Base-by-base conservation (phyloP, 805 yeast species). In the Myxozyma melibiosi region DNA sequence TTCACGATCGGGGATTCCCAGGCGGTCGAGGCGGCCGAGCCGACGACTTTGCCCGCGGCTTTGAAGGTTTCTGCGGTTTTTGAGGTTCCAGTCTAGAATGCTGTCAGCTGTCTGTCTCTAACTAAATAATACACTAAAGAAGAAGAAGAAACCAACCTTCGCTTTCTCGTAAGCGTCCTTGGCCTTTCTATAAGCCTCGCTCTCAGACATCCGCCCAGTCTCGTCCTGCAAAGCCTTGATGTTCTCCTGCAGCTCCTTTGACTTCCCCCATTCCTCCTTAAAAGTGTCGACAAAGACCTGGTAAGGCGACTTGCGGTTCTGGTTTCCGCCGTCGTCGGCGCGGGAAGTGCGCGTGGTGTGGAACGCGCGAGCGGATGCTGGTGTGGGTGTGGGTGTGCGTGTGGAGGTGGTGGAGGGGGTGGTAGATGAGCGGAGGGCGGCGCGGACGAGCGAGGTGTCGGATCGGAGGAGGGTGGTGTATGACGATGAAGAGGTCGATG, bases 1-100 rank as follows among this genome's bases (percentile, higher is more conserved):
- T 85, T 84, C 59, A 96, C 94, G 41, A 92, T 88, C 24, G 94
- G 88, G 0, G 97, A 90, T 60, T 94, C 97, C 99, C 99, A 94
- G 0, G 97, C 97, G 58, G 85, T 86, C 38, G 81, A 78, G 3
- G 97, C 98, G 43, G 84, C 96, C 56, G 81, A 85, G 53, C 97
- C 98, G 34, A 94, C 90, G 38, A 84, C 92, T 67, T 87, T 89
- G n/a, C 97, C 97, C 4, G 98, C 94, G 73, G 87, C 88, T 67
- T 83, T 81, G 53, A 89, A 82, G 41, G 90, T 86, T 70, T 87
- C 82, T 13, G 87, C 84, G 5, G 85, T 80, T 37, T 87, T 87
- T 18, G 88, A 79, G 4, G 75, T 47, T 18, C 80, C 52, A 31
- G 52, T 30, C 48, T 24, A 37, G 11, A 20, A 7, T 6, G 11